These are phyloP conservation scores for Hura crepitans DNA, from an alignment of 441 rosid genomes.

Conservation along the genomic window DNA sequence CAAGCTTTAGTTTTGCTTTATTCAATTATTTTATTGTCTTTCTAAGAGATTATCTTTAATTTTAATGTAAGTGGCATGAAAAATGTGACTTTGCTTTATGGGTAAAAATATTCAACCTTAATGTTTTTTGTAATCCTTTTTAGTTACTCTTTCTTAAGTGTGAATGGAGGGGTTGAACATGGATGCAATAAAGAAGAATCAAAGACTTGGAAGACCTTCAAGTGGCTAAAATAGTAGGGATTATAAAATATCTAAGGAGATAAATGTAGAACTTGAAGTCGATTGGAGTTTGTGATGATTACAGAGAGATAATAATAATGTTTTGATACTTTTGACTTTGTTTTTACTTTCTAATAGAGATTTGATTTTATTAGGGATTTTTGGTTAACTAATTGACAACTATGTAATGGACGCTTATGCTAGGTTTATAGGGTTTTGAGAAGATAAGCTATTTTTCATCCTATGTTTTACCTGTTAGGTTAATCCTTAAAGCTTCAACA, in stretches of 20 bases:
- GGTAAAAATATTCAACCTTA: not conserved
- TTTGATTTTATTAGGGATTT: no score
- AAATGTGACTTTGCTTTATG: not conserved
- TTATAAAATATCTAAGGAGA: not conserved
- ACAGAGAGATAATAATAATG: not conserved
- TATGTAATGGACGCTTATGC: no score
- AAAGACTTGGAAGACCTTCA: not conserved
- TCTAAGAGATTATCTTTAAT: not conserved
- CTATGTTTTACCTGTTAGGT: no score
- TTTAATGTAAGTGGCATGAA: not conserved
- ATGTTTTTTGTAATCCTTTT: not conserved
- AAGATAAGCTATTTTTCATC: no score
- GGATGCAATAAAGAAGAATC: not conserved
- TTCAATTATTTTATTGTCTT: not conserved
- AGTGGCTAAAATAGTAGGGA: not conserved
- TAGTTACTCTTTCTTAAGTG: not conserved
- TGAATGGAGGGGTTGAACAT: not conserved
- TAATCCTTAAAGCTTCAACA: no score
- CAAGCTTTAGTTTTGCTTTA: not conserved
- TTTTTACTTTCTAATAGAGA: no score
- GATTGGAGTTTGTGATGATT: not conserved
- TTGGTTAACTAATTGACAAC: no score
- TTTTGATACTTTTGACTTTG: no score
- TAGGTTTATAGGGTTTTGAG: no score
- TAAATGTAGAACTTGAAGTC: not conserved